A percentile compares a stretch with the other conserved stretches of the same genome.
Conservation (phyloP, 352 stramenopile species). For the Globisporangium acanthophoron region DNA sequence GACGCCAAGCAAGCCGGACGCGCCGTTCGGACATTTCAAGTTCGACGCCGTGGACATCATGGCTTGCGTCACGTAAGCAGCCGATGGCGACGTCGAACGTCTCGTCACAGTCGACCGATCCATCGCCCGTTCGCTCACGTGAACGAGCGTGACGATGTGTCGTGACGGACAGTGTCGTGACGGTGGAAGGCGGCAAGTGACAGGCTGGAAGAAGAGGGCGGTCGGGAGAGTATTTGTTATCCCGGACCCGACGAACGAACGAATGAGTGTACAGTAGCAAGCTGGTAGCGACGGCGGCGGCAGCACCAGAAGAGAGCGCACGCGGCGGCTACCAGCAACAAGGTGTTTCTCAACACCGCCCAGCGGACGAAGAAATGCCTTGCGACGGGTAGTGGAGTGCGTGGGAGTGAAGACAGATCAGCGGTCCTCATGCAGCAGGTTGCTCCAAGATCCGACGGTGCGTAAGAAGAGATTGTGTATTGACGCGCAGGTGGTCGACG, state of each 20-base stretch:
- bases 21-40: constrained; percentile 59
- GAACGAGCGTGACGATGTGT: constrained; percentile 5
- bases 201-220: neutral
- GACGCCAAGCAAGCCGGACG: constrained; percentile 32
- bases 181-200: neutral
- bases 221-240: neutral
- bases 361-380: constrained; percentile 24
- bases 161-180: neutral
- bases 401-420: neutral
- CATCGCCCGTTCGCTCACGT: neutral
- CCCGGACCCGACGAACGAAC: neutral
- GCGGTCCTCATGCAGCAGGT: no score
- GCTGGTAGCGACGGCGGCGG: constrained; percentile 11
- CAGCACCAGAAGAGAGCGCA: constrained; percentile 11
- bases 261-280: constrained; percentile 6
- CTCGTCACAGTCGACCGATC: neutral
- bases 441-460: no score
- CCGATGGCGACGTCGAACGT: neutral
- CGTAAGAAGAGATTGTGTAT: neutral
- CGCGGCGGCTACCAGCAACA: constrained; percentile 19
- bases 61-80: constrained; percentile 75
- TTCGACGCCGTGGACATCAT: constrained; percentile 87
- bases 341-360: constrained; percentile 90
- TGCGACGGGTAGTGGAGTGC: neutral
- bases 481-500: neutral